Evolutionary conservation across 2,329 filamentous ascomycete genomes (phyloP).

Genomic region (Pseudogymnoascus sp.): DNA sequence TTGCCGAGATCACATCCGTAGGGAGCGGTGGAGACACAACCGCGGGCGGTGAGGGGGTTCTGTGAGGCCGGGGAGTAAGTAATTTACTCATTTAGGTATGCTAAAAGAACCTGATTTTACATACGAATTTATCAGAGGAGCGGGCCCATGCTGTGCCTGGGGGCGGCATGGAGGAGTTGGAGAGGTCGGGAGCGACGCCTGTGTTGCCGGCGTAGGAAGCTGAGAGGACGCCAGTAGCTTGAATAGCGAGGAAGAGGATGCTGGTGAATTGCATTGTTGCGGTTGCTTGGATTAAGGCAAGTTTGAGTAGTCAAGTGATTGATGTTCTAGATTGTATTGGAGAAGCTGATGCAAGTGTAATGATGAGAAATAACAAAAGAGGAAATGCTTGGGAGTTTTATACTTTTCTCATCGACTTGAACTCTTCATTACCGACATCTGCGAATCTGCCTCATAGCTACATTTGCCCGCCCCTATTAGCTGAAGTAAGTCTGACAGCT

Average conservation of each 20-base stretch:
- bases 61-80: background rate
- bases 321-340: background rate
- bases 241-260: background rate
- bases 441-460: background rate
- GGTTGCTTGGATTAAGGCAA: background rate
- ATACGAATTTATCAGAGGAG: background rate
- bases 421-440: background rate
- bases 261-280: background rate
- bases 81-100: background rate
- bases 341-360: background rate
- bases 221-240: background rate
- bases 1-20: constrained; percentile 62
- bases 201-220: background rate
- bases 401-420: background rate
- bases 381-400: background rate
- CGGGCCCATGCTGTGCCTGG: background rate
- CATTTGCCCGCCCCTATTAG: too few species aligned
- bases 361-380: background rate
- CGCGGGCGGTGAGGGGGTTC: background rate
- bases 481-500: background rate
- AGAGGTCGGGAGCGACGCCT: background rate
- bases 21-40: background rate
- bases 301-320: background rate
- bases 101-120: background rate
- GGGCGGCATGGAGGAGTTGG: background rate